Evolutionary conservation across 2,329 filamentous ascomycete species (phyloP), one percentile per base, ranked within the genome.

Genomic region (Juglanconis juglandina): DNA sequence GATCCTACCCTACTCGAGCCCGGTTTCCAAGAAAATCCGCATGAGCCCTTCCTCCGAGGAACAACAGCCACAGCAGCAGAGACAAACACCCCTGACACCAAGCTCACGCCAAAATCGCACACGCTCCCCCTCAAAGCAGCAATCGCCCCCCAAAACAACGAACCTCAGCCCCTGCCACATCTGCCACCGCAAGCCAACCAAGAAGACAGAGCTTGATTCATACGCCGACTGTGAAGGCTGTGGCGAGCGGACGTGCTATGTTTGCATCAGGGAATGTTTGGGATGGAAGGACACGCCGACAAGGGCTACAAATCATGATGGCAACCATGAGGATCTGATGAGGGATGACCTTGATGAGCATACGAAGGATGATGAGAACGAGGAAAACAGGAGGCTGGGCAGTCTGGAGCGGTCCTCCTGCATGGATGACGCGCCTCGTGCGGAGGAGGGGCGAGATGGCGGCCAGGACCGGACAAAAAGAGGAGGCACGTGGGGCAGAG

Each of bases 181-280:
- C 64, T 91, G 88, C 77, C 82, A 83, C 67, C 82, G 86, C 47
- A 81, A 82, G 57, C 88, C 88, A 1, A 87, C 80, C 56, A 85
- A 85, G 66, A 88, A 84, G 69, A 80, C 79, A 5, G 86, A 90
- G 59, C 78, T 90, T 39, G 86, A 89, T 70, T 84, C 82, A 9
- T 90, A 86, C 68, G 81, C 85, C 51, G 79, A 85, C 66, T 91
- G 88, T 70, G 75, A 82, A 65, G 80, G 82, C 13, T 91, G 88
- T 68, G 77, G 79, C 9, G 76, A 82, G 63, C 78, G 86, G 47
- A 84, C 87, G 0, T 91, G 88, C 69, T 90, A 83, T 68, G 79
- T 91, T n/a, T 91, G 88, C 69, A 82, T 89, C 49, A 76, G 88
- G 33, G 76, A 84, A 65, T 91, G 88, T 66, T 75, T 81, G 11